phyloP scores from a whole-genome alignment of 768 basidiomycete genomes.

The Phylloporus arenicola region DNA sequence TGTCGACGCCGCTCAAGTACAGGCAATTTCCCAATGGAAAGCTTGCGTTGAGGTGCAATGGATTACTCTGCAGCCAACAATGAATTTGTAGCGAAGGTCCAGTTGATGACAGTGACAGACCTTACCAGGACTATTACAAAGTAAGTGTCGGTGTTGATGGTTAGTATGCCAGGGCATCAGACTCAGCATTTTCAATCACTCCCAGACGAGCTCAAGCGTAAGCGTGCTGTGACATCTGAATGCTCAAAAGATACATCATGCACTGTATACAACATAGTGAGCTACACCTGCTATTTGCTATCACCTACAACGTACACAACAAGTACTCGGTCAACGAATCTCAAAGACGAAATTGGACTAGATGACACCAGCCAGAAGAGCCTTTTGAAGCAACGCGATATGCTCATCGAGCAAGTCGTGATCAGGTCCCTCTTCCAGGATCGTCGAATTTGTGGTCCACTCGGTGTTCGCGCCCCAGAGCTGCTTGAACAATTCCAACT shows the following conservation, averaged over 20 bases:
- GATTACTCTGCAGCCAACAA: neutral
- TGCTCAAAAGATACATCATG: no score
- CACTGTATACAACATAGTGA: neutral
- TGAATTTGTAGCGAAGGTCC: neutral
- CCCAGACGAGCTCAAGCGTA: no score
- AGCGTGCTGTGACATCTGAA: no score
- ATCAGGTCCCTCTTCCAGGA: neutral
- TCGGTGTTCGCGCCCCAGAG: constrained; percentile 31
- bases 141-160: no score
- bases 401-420: constrained; percentile 10
- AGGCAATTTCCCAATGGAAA: neutral
- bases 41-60: neutral
- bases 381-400: neutral
- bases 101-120: neutral
- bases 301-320: neutral
- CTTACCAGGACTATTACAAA: neutral
- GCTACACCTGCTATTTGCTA: neutral
- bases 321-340: neutral
- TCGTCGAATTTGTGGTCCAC: constrained; percentile 15
- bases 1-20: neutral
- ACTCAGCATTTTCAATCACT: no score
- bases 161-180: no score
- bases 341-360: neutral
- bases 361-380: neutral
- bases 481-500: constrained; percentile 15